Conservation (phyloP, 305 asterid species). For the Withania somnifera region DNA sequence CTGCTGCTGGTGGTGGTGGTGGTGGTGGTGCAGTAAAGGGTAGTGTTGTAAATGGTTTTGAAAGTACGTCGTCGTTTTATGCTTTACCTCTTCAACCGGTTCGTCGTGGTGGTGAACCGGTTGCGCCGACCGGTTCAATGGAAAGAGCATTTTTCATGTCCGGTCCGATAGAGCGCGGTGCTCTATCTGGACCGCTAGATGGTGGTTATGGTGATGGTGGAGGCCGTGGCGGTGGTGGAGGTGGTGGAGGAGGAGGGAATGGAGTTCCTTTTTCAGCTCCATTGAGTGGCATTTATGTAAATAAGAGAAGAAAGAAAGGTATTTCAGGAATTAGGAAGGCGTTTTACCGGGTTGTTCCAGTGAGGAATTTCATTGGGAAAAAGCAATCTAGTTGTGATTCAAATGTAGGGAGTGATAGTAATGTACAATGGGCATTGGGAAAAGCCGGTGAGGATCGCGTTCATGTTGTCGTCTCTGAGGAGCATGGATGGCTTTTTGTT, state of each 20-base stretch:
- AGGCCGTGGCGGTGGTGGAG: too few relatives aligned
- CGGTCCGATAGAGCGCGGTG: conserved; percentile 81
- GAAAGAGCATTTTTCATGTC: conserved; percentile 80
- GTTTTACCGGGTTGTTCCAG: conserved; percentile 59
- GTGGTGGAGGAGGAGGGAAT: conserved; percentile 13
- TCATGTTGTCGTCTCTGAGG: conserved; percentile 80
- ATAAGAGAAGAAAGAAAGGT: conserved; percentile 53
- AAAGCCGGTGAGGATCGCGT: conserved; percentile 88
- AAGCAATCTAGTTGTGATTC: conserved; percentile 34
- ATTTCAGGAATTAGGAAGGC: conserved; percentile 59
- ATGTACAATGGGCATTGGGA: conserved; percentile 76
- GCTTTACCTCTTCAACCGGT: conserved; percentile 71
- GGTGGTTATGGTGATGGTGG: too few relatives aligned
- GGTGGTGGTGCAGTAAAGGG: conserved; percentile 32
- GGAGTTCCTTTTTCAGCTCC: conserved; percentile 71
- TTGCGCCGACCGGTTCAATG: conserved; percentile 50
- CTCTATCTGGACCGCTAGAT: conserved; percentile 70
- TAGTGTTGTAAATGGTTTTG: conserved; percentile 45
- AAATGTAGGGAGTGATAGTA: conserved; percentile 32
- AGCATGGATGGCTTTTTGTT: conserved; percentile 73
- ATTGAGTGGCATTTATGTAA: conserved; percentile 43
- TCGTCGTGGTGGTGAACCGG: conserved; percentile 55
- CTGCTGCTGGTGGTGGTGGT: conserved; percentile 19
- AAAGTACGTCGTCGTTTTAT: conserved; percentile 65
- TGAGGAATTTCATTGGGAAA: conserved; percentile 44